Evolutionary conservation across 805 yeast species (phyloP).

Genomic region (Blastobotrys muscicola): DNA sequence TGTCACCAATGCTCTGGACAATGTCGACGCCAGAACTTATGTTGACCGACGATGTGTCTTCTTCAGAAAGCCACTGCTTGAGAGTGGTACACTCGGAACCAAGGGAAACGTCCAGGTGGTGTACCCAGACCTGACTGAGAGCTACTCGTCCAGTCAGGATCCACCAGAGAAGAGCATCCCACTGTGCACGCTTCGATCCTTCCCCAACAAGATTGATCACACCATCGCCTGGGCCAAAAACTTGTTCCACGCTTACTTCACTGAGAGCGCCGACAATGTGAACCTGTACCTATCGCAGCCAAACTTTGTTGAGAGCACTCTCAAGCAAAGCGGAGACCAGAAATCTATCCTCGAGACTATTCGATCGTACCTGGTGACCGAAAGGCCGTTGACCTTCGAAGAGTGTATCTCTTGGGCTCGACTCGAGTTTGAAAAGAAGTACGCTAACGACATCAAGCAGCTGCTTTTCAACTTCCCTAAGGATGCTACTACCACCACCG

Average conservation of each 20-base stretch:
- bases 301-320: constrained; percentile 79
- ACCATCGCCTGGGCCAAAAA: constrained; percentile 99
- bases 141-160: constrained; percentile 92
- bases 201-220: constrained; percentile 97
- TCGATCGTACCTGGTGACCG: constrained; percentile 51
- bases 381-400: constrained; percentile 83
- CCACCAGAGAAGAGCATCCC: constrained; percentile 99
- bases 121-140: constrained; percentile 87
- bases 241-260: constrained; percentile 82
- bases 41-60: constrained; percentile 96
- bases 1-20: constrained; percentile 94
- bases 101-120: constrained; percentile 98
- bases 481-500: constrained; percentile 83
- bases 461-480: constrained; percentile 88
- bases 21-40: constrained; percentile 95
- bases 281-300: constrained; percentile 86
- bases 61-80: constrained; percentile 81
- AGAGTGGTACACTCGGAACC: constrained; percentile 96
- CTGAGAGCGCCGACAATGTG: constrained; percentile 88
- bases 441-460: constrained; percentile 78
- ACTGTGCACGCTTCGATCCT: constrained; percentile 89
- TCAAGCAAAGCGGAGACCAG: constrained; percentile 88
- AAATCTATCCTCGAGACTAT: constrained; percentile 80
- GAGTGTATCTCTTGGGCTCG: constrained; percentile 97
- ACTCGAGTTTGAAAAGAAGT: constrained; percentile 75